Evolutionary conservation across 2,329 filamentous ascomycete species (phyloP), one percentile per base, ranked within the genome.

Genomic region (Celoporthe dispersa): DNA sequence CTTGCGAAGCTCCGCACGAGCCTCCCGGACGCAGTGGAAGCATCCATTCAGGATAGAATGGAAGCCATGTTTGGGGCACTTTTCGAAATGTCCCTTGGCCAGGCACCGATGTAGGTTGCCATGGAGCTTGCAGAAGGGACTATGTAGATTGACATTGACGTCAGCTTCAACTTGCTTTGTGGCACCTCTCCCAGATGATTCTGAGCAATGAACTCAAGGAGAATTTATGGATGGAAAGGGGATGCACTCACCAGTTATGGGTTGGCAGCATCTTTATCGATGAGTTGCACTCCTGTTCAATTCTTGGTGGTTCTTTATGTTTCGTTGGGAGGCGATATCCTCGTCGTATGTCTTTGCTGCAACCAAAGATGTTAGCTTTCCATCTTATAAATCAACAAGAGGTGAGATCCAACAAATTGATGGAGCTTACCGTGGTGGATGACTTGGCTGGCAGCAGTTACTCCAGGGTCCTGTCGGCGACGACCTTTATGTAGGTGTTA

Each of bases 91-190:
- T 37, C 63, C 63, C 25, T 65, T 65, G 44, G 44, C 48, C 19
- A 37, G 14, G 63, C 63, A 65, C 4, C 63, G 63, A 39, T 65
- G 44, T 14, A 65, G 63, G 48, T 65, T 51, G 44, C 44, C 63
- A 55, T 65, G 63, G 44, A 25, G 28, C 33, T 65, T 65, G 63
- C 63, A 65, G 31, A 55, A 55, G 9, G 63, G 63, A 16, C 63
- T 65, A 31, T 28, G 41, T 16, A 51, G 25, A 35, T 48, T 12
- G 3, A 22, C 19, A 63, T 31, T 63, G 16, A 64, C 14, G 19
- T 64, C 19, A 64, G 41, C 62, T 8, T n/a, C 14, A 4, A 2
- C 19, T 25, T 25, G 8, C 33, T 61, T 37, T 22, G 35, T 2
- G n/a, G 16, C 8, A 1, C 16, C 28, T n/a, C 25, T 33, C 35